Evolutionary conservation across 352 stramenopile genomes (phyloP), one percentile per base, ranked within the genome.

Genomic region (Phytophthora pinifolia): DNA sequence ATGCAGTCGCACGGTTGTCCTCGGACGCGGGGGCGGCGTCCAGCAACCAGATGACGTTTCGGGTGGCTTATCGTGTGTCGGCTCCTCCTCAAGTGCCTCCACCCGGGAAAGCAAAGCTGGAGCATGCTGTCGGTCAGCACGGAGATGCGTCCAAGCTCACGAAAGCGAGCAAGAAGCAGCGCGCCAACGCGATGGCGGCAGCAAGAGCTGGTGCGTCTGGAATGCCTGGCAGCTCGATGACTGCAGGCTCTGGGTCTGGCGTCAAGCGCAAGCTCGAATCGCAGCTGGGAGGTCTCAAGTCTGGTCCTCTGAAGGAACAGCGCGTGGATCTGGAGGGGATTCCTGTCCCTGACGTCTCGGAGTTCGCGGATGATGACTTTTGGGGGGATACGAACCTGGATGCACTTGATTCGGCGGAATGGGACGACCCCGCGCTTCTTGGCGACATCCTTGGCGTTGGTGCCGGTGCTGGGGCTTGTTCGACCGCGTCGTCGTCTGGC

Each of bases 311-410:
- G 18, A 89, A 94, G 46, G 79, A 90, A 43, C 79, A 88, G 35
- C 77, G 81, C 18, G 67, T 91, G 7, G 81, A 94, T 59, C 69
- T 91, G 12, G 82, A 91, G 43, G 83, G 81, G 2, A 89, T 92
- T 36, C 83, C 83, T 6, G 54, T 94, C 1, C 74, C 79, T 0
- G 81, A 92, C 22, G 66, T 79, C 32, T 79, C 76, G 0, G 83
- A 88, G 39, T 90, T 93, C 51, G 81, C 81, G 36, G 83, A 95
- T 44, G 85, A 95, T 44, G 83, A 93, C 49, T 95, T 95, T 41
- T 95, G 85, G 85, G 85, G 85, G 10, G 81, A 93, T 38, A 93
- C 85, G 8, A 93, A 95, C 57, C 60, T 95, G 42, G 85, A 93
- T 57, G 83, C 79, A 5, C 56, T 95, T 20, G 85, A 95, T 67